phyloP scores from a whole-genome alignment of 805 yeast species.

The Metschnikowia dekortorum region DNA sequence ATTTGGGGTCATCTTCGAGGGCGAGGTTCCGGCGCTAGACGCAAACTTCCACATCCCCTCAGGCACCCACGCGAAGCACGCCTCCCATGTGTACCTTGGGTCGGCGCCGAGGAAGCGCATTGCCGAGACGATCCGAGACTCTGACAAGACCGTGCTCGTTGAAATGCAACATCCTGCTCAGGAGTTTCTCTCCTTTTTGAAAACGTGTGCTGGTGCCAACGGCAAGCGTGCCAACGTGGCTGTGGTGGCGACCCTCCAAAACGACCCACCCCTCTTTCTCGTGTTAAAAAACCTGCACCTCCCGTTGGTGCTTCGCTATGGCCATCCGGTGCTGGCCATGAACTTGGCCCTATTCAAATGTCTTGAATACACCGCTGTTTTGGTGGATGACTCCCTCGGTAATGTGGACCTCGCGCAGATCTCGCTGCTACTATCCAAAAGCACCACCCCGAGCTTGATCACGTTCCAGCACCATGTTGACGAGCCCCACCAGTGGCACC shows the following conservation, averaged over 20 bases:
- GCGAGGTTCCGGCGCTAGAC: background rate
- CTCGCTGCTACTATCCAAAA: background rate
- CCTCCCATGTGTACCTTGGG: slow-evolving; percentile 1
- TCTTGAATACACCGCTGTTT: slow-evolving; percentile 8
- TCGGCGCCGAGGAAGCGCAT: background rate
- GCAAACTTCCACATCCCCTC: slow-evolving; percentile 10
- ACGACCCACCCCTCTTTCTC: background rate
- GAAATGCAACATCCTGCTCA: background rate
- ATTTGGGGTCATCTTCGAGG: slow-evolving; percentile 10
- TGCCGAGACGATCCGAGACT: background rate
- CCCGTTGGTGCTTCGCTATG: slow-evolving; percentile 2
- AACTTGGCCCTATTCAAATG: slow-evolving; percentile 9
- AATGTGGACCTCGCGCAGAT: background rate
- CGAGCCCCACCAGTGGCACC: slow-evolving; percentile 1
- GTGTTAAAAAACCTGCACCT: slow-evolving; percentile 2
- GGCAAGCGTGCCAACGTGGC: background rate
- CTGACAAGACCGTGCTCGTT: slow-evolving; percentile 1
- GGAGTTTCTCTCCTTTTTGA: background rate
- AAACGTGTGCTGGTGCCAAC: background rate
- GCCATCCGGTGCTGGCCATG: background rate
- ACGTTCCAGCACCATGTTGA: background rate
- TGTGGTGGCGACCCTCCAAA: slow-evolving; percentile 5
- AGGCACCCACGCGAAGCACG: background rate
- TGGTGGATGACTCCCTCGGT: background rate
- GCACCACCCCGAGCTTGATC: background rate